Percentiles rank a stretch among this genome's conserved stretches.
Conservation (phyloP, 306 rosid species). For the Cicer cuneatum region DNA sequence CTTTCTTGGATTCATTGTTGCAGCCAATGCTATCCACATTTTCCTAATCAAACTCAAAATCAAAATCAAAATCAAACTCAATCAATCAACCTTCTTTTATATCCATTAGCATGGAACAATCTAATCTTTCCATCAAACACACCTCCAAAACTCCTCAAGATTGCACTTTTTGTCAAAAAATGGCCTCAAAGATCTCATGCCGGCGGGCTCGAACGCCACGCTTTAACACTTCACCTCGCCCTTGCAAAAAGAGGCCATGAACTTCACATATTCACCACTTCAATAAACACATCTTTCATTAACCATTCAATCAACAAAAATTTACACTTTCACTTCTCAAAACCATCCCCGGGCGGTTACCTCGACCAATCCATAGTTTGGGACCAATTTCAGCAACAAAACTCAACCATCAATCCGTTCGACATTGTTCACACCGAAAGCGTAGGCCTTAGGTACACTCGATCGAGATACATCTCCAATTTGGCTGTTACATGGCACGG, state of each 20-base stretch:
- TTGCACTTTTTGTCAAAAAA: slow-evolving; percentile 78
- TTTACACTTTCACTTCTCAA: slow-evolving; percentile 65
- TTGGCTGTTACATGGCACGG: slow-evolving; percentile 78
- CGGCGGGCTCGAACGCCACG: slow-evolving; percentile 82
- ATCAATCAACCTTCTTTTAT: slow-evolving; percentile 57
- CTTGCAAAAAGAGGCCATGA: slow-evolving; percentile 79
- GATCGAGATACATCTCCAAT: slow-evolving; percentile 50
- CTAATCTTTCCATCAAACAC: slow-evolving; percentile 55
- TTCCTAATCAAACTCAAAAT: slow-evolving; percentile 32
- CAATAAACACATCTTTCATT: slow-evolving; percentile 47
- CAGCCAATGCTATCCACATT: slow-evolving; percentile 45
- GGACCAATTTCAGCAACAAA: slow-evolving; percentile 69
- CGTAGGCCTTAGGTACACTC: slow-evolving; percentile 65
- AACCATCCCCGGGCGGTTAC: slow-evolving; percentile 70
- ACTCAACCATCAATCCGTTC: slow-evolving; percentile 59
- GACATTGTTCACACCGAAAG: slow-evolving; percentile 75
- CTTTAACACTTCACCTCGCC: slow-evolving; percentile 72
- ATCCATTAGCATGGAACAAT: slow-evolving; percentile 69
- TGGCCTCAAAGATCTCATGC: slow-evolving; percentile 75
- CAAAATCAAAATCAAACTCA: slow-evolving; percentile 42
- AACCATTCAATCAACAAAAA: slow-evolving; percentile 38
- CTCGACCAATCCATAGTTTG: slow-evolving; percentile 69
- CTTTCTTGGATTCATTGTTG: slow-evolving; percentile 57
- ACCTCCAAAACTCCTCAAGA: slow-evolving; percentile 59
- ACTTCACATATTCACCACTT: slow-evolving; percentile 73